Evolutionary conservation across 2,329 filamentous ascomycete species (phyloP), one percentile per base, ranked within the genome.

Genomic region (Cadophora sp.): DNA sequence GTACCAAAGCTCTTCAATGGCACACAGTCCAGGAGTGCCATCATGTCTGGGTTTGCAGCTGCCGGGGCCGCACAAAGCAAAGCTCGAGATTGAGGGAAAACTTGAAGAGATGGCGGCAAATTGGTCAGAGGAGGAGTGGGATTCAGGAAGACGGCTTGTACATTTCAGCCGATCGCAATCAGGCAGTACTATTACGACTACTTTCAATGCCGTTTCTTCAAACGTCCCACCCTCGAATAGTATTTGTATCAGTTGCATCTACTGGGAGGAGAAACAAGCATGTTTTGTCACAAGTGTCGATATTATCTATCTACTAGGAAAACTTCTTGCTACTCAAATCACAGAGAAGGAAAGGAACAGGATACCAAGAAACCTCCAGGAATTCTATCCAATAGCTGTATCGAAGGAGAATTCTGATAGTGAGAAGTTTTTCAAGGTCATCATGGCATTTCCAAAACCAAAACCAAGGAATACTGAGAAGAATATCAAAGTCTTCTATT

Each of bases 401-500:
- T 97, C 94, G 73, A 99, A 99, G 80, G 89, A 90, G 66, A 97
- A 97, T 80, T 77, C 89, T 0, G 95, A 98, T 67, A 97, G 92
- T 77, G 95, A 98, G 78, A 93, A 96, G 64, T 98, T 98, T 80
- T 98, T 98, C 89, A 97, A 97, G 82, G 86, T 97, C 74, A 98
- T 99, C 81, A 99, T 99, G 96, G 93, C 89, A 1, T 98, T 98
- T 77, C 93, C 94, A 13, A 92, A 91, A 68, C 96, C 96, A 1
- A 98, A 98, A 80, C 96, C 96, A 20, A 87, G 96, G 70, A 97
- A 98, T 77, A 99, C 99, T 71, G 96, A 98, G 83, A 99, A 99
- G 82, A 95, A 98, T 76, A 94, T 99, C 77, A 99, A 99, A 81
- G 96, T 98, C 16, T 99, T 98, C 76, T 91, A 94, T 4, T 99